Evolutionary conservation across 2,329 filamentous ascomycete species (phyloP).

Genomic region (Hypomyces perniciosus): DNA sequence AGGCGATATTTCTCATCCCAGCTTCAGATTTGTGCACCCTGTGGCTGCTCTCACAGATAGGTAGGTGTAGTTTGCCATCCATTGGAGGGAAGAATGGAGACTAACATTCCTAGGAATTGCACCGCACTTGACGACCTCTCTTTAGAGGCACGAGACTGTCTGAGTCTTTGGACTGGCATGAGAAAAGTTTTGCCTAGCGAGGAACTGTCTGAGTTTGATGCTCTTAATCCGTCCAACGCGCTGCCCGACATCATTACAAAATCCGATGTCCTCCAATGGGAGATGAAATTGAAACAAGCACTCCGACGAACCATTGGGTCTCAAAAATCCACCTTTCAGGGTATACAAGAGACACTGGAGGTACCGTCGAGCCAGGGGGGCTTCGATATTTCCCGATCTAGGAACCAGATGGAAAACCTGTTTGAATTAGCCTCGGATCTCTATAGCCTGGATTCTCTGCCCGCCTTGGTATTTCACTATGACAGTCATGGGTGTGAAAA

Average conservation of each 20-base stretch:
- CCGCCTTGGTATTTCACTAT: constrained; percentile 73
- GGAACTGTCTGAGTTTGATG: neutral
- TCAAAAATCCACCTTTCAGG: constrained; percentile 34
- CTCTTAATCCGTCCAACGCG: neutral
- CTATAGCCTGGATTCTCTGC: constrained; percentile 58
- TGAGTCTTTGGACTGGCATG: constrained; percentile 2
- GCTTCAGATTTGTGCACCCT: constrained; percentile 60
- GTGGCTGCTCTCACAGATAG: constrained; percentile 56
- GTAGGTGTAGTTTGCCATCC: constrained; percentile 17
- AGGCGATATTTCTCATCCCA: constrained; percentile 25
- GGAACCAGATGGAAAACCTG: neutral
- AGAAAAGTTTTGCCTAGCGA: constrained; percentile 1
- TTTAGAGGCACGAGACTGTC: constrained; percentile 9
- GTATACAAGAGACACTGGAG: constrained; percentile 41
- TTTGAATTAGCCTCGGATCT: constrained; percentile 55
- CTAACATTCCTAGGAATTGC: neutral
- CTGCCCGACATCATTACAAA: constrained; percentile 55
- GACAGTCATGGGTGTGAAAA: constrained; percentile 60
- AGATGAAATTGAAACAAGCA: constrained; percentile 51
- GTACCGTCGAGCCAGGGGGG: neutral
- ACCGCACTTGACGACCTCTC: constrained; percentile 8
- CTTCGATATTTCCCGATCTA: neutral
- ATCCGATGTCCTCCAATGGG: constrained; percentile 61
- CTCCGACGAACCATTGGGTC: constrained; percentile 57
- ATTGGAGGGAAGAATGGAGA: neutral